Evolutionary conservation across 768 basidiomycete genomes (phyloP).

Genomic region (Jaapia argillacea): DNA sequence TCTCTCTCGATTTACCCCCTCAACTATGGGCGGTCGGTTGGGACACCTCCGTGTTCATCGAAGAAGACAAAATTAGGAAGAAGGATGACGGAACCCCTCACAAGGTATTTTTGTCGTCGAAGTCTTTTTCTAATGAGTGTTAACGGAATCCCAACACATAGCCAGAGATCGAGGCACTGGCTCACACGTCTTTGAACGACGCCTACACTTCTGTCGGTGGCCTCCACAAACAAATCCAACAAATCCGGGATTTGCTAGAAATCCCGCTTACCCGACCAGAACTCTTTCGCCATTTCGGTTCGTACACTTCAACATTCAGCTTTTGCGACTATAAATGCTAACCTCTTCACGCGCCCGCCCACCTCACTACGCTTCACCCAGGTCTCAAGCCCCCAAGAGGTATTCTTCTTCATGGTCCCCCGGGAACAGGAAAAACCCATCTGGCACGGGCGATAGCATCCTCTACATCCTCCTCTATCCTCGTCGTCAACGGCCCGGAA

Average conservation of each 20-base stretch:
- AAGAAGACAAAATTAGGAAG: constrained; percentile 19
- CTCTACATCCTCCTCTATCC: constrained; percentile 77
- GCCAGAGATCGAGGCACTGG: constrained; percentile 37
- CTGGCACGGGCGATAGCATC: constrained; percentile 89
- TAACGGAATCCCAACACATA: constrained; percentile 13
- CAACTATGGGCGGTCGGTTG: constrained; percentile 56
- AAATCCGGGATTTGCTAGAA: constrained; percentile 80
- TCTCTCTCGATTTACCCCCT: constrained; percentile 32
- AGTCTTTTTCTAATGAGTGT: constrained; percentile 1
- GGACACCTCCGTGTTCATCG: constrained; percentile 50
- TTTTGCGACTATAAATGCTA: too few species aligned
- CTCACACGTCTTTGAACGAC: constrained; percentile 30
- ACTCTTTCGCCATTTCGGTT: constrained; percentile 67
- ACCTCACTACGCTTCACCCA: constrained; percentile 12
- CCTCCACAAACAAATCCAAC: constrained; percentile 74
- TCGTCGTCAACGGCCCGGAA: constrained; percentile 93
- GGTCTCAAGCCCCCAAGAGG: constrained; percentile 96
- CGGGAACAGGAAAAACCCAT: constrained; percentile 97
- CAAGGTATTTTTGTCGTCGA: background rate
- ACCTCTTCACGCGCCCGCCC: background rate
- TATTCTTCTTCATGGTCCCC: constrained; percentile 89
- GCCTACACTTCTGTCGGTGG: constrained; percentile 87
- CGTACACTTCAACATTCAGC: too few species aligned
- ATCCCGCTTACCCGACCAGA: constrained; percentile 79
- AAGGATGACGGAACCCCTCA: constrained; percentile 5